Evolutionary conservation across 805 yeast species (phyloP), one percentile per base, ranked within the genome.

Genomic region (Candida sithepensis): DNA sequence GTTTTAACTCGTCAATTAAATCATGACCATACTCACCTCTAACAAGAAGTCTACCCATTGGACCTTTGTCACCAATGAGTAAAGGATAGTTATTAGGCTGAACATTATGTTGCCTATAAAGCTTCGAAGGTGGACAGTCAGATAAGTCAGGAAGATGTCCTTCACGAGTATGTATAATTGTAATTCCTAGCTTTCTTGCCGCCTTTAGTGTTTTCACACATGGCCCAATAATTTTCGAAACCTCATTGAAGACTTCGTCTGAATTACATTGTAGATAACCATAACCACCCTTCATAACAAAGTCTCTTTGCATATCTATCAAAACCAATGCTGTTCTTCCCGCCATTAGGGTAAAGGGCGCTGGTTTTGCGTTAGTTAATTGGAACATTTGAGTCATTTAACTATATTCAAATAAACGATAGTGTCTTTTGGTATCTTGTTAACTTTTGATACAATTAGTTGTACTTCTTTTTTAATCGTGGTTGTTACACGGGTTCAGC

Each of bases 261-360:
- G 53, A 51, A 19, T 46, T 47, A 41, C 57, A 53, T 33, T 53
- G 57, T 26, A 51, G 34, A 43, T 59, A 60, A 3, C 58, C 56
- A 48, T 64, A 64, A 12, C 68, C 68, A 3, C 60, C 57, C 22
- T 61, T 49, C 48, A 56, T 53, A 5, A 63, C 57, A 42, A 64
- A 64, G 49, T 64, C 68, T 43, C 67, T 48, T 45, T 64, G 68
- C 67, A 64, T 64, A 46, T 64, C 67, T 28, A 64, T 61, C 44
- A 64, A 59, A 23, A 64, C 40, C 21, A 64, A 47, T 4, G 67
- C 68, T 2, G 63, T 54, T 48, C 47, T 51, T 30, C 47, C 56
- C 20, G 30, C 44, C 34, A 47, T 48, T 8, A 43, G 47, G 33
- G 37, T 23, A 46, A 50, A 33, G 3, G 54, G 42, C 18, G 46